Evolutionary conservation across 306 rosid genomes (phyloP), one percentile per base, ranked within the genome.

Genomic region (Carpinus viminea): DNA sequence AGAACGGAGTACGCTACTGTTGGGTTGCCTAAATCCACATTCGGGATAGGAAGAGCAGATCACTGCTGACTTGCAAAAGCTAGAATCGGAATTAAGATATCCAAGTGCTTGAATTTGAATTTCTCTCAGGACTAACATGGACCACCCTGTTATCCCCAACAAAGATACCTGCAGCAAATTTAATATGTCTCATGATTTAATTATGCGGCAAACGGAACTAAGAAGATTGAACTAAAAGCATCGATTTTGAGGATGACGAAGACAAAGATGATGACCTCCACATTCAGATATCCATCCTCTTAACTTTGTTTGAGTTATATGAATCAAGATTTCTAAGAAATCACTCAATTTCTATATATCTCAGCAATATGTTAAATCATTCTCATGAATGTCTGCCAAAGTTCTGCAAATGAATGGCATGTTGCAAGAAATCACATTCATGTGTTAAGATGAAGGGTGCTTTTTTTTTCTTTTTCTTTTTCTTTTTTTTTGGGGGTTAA

Each of bases 71-170:
- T 91, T 90, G 50, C 83, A 83, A 13, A 61, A 46, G 53, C 87
- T 83, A 1, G 94, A 82, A 73, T 88, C 82, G 0, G 94, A 82
- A n/a, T n/a, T n/a, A n/a, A 75, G 93, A 81, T 74, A 89, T 57
- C 76, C 82, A 93, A 0, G 55, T 59, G 64, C 80, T 83, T 1
- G 34, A 28, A 1, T 31, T 31, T 51, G 88, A 85, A 74, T 88
- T 92, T 52, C 83, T 62, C 74, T 85, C 89, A 0, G 97, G 97
- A 50, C 93, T 87, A 83, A 95, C 91, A 83, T 95, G 99, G 17
- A 95, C 99, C 78, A 95, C 99, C 91, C 91, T 95, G 88, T 98
- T 91, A 74, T 97, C 96, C 48, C 99, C 99, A n/a, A 95, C 97
- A 88, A 86, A 95, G 20, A 93, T 85, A 72, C 98, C 99, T 95